phyloP scores from a whole-genome alignment of 2,329 filamentous ascomycete species.

The Pyrenophora seminiperda region DNA sequence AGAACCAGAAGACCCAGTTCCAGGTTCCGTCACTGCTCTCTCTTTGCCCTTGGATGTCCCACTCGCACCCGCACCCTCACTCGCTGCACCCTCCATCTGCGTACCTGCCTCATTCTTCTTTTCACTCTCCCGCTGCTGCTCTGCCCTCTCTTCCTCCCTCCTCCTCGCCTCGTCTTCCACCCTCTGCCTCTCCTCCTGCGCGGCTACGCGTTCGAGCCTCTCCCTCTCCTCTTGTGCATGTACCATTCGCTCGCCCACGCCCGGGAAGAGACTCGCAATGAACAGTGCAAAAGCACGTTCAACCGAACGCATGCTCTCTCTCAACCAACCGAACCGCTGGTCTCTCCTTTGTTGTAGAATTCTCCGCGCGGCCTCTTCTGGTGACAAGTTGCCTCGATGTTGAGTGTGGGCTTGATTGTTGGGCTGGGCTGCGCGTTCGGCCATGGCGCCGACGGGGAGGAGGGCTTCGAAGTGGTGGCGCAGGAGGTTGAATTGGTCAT shows the following conservation, averaged over 20 bases:
- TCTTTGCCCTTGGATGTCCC: slow-evolving; percentile 27
- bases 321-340: slow-evolving; percentile 35
- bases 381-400: slow-evolving; percentile 37
- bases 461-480: slow-evolving; percentile 54
- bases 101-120: slow-evolving; percentile 17
- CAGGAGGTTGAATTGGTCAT: slow-evolving; percentile 46
- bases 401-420: slow-evolving; percentile 8
- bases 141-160: slow-evolving; percentile 15
- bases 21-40: slow-evolving; percentile 10
- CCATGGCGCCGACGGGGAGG: slow-evolving; percentile 34
- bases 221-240: slow-evolving; percentile 58
- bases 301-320: slow-evolving; percentile 50
- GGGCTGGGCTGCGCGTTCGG: slow-evolving; percentile 24
- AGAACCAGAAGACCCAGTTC: neutral
- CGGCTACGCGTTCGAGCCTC: slow-evolving; percentile 37
- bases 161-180: slow-evolving; percentile 22
- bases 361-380: slow-evolving; percentile 51
- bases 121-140: slow-evolving; percentile 1
- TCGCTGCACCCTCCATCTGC: slow-evolving; percentile 1
- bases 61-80: neutral
- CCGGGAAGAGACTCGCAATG: slow-evolving; percentile 65
- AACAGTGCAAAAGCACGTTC: slow-evolving; percentile 67
- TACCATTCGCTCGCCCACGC: slow-evolving; percentile 66
- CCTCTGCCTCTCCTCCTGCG: slow-evolving; percentile 29
- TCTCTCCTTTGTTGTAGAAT: slow-evolving; percentile 46